These are phyloP conservation scores for Cutaneotrichosporon sp. DNA, from an alignment of 1,284 basidiomycete genomes.

Conservation along the genomic window DNA sequence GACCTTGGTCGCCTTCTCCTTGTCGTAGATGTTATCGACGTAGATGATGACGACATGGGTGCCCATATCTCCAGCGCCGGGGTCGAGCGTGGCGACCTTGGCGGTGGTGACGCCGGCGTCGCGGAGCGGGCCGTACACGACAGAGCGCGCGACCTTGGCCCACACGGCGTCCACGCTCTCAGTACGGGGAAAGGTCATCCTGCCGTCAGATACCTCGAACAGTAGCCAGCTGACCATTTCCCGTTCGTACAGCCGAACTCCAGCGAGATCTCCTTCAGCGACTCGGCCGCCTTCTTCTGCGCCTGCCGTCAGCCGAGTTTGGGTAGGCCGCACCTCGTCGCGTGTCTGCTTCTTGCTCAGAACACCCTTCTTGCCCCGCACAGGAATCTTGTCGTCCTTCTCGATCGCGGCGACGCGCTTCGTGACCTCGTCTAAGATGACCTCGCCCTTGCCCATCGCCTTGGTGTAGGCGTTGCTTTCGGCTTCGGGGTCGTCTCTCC, in stretches of 20 bases:
- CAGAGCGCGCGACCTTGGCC: conserved; percentile 32
- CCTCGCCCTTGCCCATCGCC: conserved; percentile 20
- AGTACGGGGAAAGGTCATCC: conserved; percentile 32
- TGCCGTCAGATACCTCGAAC: conserved; percentile 11
- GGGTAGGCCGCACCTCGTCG: conserved; percentile 27
- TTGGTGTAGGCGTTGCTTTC: conserved; percentile 8
- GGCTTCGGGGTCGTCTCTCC: conserved; percentile 24
- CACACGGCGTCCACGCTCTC: conserved; percentile 34
- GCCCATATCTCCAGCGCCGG: background rate
- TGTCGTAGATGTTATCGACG: conserved; percentile 34
- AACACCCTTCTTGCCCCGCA: conserved; percentile 36
- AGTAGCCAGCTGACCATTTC: conserved; percentile 35
- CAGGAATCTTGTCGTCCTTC: conserved; percentile 33
- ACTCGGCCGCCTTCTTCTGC: conserved; percentile 8
- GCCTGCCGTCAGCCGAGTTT: background rate
- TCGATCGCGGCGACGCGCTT: conserved; percentile 30
- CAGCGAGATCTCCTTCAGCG: conserved; percentile 30
- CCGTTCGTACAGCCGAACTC: conserved; percentile 29
- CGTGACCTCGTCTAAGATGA: conserved; percentile 26
- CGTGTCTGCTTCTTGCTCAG: conserved; percentile 36
- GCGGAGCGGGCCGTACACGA: conserved; percentile 38
- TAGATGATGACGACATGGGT: conserved; percentile 38
- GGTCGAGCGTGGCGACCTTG: conserved; percentile 31
- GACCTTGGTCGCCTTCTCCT: conserved; percentile 28
- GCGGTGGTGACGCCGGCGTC: conserved; percentile 29